Percentiles rank a stretch among this genome's conserved stretches.
These are phyloP conservation scores for Ottelia alismoides DNA, from an alignment of 106 monocot genomes.

Conservation along the genomic window DNA sequence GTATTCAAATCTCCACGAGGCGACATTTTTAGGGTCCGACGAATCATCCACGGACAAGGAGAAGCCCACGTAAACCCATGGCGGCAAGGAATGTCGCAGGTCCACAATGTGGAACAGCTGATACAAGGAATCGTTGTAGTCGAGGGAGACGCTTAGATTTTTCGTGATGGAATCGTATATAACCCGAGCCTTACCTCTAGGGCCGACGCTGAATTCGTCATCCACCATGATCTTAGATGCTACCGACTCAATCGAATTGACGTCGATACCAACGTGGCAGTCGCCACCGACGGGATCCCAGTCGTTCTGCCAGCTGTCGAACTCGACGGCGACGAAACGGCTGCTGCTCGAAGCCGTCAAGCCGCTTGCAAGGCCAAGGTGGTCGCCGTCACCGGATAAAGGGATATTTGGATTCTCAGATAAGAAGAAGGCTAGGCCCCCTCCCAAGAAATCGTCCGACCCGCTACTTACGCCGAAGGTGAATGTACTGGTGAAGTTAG, in stretches of 20 bases:
- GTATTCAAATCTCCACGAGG: conserved; percentile 47
- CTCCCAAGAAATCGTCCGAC: conserved; percentile 18
- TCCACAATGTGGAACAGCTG: conserved; percentile 26
- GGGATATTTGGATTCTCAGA: conserved; percentile 23
- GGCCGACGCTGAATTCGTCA: conserved; percentile 18
- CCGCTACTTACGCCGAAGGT: conserved; percentile 13
- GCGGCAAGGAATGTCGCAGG: conserved; percentile 26
- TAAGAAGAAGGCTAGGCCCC: conserved; percentile 76
- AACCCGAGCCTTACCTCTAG: conserved; percentile 35
- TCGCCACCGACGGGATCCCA: conserved; percentile 23
- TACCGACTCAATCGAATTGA: conserved; percentile 35
- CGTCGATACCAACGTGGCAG: conserved; percentile 48
- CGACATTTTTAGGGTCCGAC: conserved; percentile 29
- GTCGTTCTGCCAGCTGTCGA: conserved; percentile 33
- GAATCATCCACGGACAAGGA: conserved; percentile 24
- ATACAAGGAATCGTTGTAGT: too few species aligned
- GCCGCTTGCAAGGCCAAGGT: too few species aligned
- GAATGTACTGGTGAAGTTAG: conserved; percentile 31
- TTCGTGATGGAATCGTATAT: conserved; percentile 23
- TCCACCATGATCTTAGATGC: conserved; percentile 3
- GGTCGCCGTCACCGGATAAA: too few species aligned
- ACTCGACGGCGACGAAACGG: conserved; percentile 45
- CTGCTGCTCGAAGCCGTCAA: not conserved
- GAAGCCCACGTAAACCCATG: conserved; percentile 39
- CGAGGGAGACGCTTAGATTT: conserved; percentile 38